Conservation (phyloP, 2,329 filamentous ascomycete species). For the Fusarium algeriense region DNA sequence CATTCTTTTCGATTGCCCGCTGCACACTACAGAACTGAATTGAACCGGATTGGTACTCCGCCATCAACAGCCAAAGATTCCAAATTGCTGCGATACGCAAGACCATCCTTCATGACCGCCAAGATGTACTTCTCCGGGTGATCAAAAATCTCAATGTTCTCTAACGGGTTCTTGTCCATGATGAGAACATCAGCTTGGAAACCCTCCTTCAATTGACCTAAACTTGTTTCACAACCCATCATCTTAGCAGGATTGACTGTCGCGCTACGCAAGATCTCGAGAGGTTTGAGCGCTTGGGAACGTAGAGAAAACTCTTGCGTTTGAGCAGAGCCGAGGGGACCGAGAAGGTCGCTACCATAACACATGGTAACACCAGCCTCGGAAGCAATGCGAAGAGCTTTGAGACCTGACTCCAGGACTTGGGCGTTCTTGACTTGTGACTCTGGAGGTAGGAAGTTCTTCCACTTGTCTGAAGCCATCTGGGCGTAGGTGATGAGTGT, state of each 20-base stretch:
- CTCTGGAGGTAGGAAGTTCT: background rate
- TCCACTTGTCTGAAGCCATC: background rate
- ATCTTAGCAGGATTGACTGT: background rate
- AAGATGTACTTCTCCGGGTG: background rate
- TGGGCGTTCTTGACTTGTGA: background rate
- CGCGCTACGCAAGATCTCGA: background rate
- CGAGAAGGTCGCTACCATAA: background rate
- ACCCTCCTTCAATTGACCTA: background rate
- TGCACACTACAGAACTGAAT: background rate
- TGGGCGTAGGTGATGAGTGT: background rate
- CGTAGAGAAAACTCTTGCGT: background rate
- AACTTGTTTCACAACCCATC: background rate
- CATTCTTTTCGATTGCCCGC: no score
- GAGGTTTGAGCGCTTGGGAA: background rate
- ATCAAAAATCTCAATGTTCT: background rate
- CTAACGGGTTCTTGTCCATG: background rate
- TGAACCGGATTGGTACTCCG: background rate
- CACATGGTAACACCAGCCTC: background rate
- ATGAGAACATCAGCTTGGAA: background rate
- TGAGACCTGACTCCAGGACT: background rate
- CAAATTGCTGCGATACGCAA: constrained; percentile 1
- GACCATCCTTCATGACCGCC: background rate
- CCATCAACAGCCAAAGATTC: background rate
- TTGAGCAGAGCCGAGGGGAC: background rate
- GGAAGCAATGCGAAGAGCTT: background rate